A percentile compares a stretch with the other conserved stretches of the same genome.
Conservation (phyloP, 148 eudicot species). For the Cornus kousa region DNA sequence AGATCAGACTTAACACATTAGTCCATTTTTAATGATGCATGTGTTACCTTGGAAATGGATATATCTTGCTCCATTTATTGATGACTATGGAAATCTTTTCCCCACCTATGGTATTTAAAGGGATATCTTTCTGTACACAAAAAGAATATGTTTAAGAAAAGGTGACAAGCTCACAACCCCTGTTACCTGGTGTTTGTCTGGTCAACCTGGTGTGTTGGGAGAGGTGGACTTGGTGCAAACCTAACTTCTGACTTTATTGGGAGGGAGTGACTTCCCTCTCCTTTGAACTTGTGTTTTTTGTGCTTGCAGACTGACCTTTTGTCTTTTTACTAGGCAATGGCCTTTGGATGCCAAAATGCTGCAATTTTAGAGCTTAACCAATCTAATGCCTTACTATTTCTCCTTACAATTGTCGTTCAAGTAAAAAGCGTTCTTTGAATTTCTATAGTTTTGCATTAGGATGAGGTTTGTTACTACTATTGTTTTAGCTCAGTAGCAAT, state of each 20-base stretch:
- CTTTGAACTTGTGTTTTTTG: too few relatives aligned
- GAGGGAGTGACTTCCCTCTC: neutral
- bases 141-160: neutral
- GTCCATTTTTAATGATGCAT: neutral
- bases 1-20: neutral
- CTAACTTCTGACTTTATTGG: neutral
- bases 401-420: too few relatives aligned
- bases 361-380: too few relatives aligned
- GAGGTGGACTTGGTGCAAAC: neutral
- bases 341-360: too few relatives aligned
- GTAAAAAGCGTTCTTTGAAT: too few relatives aligned
- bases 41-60: neutral
- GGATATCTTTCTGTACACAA: neutral
- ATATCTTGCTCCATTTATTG: neutral
- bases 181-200: neutral
- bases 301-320: too few relatives aligned
- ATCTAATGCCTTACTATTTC: too few relatives aligned
- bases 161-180: neutral
- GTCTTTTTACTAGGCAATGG: too few relatives aligned
- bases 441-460: too few relatives aligned
- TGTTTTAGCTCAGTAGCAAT: too few relatives aligned
- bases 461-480: too few relatives aligned
- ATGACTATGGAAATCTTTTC: neutral
- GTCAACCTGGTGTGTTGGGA: neutral
- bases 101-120: neutral